phyloP scores from a whole-genome alignment of 176 grass and related monocot genomes.

The Otatea glauca region DNA sequence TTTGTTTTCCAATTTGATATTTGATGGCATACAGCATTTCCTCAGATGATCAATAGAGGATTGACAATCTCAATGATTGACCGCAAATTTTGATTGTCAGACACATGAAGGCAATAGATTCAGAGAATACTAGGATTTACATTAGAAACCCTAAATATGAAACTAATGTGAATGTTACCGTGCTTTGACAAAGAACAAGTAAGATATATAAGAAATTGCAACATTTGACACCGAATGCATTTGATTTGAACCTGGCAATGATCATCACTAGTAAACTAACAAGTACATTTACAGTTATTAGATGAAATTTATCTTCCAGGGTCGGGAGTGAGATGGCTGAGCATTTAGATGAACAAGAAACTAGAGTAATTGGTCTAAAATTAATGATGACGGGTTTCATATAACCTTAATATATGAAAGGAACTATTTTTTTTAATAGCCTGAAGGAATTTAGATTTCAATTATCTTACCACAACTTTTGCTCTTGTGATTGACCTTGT shows the following conservation, averaged over 20 bases:
- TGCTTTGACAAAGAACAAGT: too few relatives aligned
- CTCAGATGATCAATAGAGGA: slow-evolving; percentile 1
- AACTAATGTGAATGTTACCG: too few relatives aligned
- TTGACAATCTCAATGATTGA: not conserved
- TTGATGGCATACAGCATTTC: not conserved
- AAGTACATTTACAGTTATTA: not conserved
- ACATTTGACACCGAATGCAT: not conserved
- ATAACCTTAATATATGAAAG: slow-evolving; percentile 14
- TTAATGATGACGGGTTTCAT: not conserved
- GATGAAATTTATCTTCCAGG: not conserved
- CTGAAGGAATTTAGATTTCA: too few relatives aligned
- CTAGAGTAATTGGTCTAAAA: not conserved
- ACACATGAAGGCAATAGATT: not conserved
- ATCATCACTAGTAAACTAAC: not conserved
- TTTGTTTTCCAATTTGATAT: not conserved
- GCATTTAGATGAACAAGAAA: slow-evolving; percentile 7
- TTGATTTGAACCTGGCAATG: not conserved
- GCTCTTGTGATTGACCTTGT: slow-evolving; percentile 86
- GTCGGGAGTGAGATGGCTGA: not conserved
- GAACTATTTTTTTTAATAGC: too few relatives aligned
- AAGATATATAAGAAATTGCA: not conserved
- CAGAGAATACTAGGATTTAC: too few relatives aligned
- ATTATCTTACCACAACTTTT: slow-evolving; percentile 81
- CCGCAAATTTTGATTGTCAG: not conserved
- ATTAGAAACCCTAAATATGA: too few relatives aligned